These are phyloP conservation scores for Backusella circina DNA, from an alignment of 192 early-diverging fungal species.

Conservation along the genomic window DNA sequence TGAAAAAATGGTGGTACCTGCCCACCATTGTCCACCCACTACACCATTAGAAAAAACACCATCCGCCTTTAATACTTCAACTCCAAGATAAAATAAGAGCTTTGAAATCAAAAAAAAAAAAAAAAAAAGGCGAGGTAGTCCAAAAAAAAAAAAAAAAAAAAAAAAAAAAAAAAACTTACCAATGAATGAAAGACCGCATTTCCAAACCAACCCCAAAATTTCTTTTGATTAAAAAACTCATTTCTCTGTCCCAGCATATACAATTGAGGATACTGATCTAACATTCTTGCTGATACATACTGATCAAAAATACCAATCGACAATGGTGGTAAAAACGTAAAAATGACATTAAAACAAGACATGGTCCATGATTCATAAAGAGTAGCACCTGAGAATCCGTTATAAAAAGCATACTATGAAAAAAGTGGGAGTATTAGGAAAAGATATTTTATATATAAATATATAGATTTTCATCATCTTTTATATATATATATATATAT, in stretches of 20 bases:
- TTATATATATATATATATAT: too few relatives aligned
- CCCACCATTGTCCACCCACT: slow-evolving; percentile 84
- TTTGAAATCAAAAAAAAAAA: neutral
- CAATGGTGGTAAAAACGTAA: slow-evolving; percentile 92
- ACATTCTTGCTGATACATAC: slow-evolving; percentile 85
- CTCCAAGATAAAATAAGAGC: slow-evolving; percentile 70
- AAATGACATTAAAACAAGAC: slow-evolving; percentile 91
- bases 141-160: neutral
- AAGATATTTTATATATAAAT: too few relatives aligned
- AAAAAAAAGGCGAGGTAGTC: slow-evolving; percentile 3
- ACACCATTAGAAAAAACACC: slow-evolving; percentile 66
- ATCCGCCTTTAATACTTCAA: slow-evolving; percentile 63
- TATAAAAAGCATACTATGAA: slow-evolving; percentile 73
- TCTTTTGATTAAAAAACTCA: slow-evolving; percentile 81
- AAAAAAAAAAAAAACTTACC: slow-evolving; percentile 25
- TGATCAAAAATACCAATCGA: slow-evolving; percentile 99
- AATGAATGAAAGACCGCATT: slow-evolving; percentile 95
- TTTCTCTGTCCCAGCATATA: slow-evolving; percentile 78
- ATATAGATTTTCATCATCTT: too few relatives aligned
- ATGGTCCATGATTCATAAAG: slow-evolving; percentile 98
- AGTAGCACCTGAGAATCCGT: slow-evolving; percentile 95
- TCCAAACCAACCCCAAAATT: slow-evolving; percentile 90
- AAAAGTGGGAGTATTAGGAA: neutral
- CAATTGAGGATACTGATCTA: slow-evolving; percentile 97
- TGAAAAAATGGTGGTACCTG: slow-evolving; percentile 88